Base-by-base conservation (phyloP, 768 basidiomycete genomes). In the Russula virescens region DNA sequence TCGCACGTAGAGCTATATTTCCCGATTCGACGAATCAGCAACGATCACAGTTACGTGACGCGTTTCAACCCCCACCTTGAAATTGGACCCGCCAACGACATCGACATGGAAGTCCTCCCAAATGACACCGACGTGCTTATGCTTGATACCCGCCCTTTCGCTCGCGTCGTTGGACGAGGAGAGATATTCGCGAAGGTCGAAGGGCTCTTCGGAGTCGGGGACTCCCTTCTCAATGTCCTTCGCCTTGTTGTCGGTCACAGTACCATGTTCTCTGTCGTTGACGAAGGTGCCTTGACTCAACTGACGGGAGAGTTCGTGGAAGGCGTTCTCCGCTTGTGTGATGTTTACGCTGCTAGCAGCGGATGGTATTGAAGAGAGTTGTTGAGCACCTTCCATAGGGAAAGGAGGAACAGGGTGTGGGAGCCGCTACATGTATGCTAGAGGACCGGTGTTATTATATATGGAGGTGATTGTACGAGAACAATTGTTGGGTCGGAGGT, bases 101-200 rank as follows among this genome's bases (percentile, higher is more conserved):
- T 84, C 76, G 18, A 90, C 89, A 61, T 84, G 76, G 0, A 91
- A 74, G 65, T 85, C 78, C 51, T 88, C 80, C 89, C 89, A 91
- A 31, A 82, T 81, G 21, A 91, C 84, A 31, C 87, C 88, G 19
- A 91, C 88, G 63, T 88, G 84, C 79, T 91, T 90, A 67, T 88
- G 85, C 60, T 81, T 83, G 51, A 89, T 85, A 14, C 89, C 89
- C 2, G 86, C 86, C 13, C 73, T 70, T 58, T 88, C 81, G 59
- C 82, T 80, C 2, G 84, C 83, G 64, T 88, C 86, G 68, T 88
- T 89, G 13, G 85, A 85, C 2, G 83, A 83, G 2, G 82, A 75
- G 49, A 91, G 78, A 66, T 89, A 90, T 63, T 88, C 87, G 7
- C 80, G 81, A 21, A 91, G 82, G 71, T 89, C 83, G 66, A 90